Conservation (phyloP, 768 basidiomycete genomes). For the Paxillus involutus region DNA sequence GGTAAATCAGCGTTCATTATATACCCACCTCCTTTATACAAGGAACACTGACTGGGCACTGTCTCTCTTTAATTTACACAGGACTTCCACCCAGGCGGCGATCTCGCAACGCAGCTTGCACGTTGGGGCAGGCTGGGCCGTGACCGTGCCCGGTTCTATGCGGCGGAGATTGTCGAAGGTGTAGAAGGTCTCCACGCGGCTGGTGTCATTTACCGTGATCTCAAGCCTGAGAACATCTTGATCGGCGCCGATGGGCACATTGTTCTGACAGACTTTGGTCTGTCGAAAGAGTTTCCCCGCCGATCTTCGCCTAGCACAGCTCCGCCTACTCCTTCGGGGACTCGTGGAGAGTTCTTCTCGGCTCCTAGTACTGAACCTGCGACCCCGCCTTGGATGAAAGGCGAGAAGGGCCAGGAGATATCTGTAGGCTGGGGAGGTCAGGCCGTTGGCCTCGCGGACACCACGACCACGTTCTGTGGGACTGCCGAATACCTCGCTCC, state of each 20-base stretch:
- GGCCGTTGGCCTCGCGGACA: constrained; percentile 51
- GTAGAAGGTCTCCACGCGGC: constrained; percentile 91
- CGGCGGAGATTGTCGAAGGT: constrained; percentile 96
- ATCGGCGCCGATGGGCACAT: constrained; percentile 95
- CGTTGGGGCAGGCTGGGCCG: constrained; percentile 93
- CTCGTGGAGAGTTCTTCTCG: constrained; percentile 54
- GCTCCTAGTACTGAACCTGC: constrained; percentile 41
- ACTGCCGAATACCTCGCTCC: constrained; percentile 98
- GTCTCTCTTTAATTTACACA: constrained; percentile 27
- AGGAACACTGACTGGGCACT: constrained; percentile 8
- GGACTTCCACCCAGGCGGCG: constrained; percentile 96
- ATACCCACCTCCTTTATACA: constrained; percentile 5
- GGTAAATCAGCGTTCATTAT: constrained; percentile 43
- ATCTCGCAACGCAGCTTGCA: constrained; percentile 95
- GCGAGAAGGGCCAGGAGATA: constrained; percentile 53
- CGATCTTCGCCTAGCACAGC: constrained; percentile 43
- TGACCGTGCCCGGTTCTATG: constrained; percentile 94
- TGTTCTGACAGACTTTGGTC: constrained; percentile 95
- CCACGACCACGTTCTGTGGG: constrained; percentile 88
- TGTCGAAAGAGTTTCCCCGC: constrained; percentile 87
- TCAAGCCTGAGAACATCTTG: constrained; percentile 96
- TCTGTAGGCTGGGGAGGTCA: constrained; percentile 59
- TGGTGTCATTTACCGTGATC: constrained; percentile 96
- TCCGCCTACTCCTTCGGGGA: constrained; percentile 58
- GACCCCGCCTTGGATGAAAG: constrained; percentile 79